These are phyloP conservation scores for Fusarium proliferatum DNA, from an alignment of 2,329 filamentous ascomycete genomes.

Conservation along the genomic window DNA sequence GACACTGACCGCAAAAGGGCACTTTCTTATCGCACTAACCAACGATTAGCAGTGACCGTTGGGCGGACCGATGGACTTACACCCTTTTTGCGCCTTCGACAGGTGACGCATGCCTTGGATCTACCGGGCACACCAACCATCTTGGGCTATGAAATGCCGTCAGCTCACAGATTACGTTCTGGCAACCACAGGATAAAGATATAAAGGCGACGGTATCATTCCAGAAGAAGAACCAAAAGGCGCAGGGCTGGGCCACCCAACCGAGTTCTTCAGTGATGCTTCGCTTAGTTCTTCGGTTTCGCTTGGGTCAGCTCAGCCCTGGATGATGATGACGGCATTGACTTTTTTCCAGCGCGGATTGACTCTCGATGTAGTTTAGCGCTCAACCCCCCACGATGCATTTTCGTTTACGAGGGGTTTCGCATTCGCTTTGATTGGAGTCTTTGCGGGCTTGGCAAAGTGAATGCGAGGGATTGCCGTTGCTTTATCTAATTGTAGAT, in stretches of 20 bases:
- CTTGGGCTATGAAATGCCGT: not conserved
- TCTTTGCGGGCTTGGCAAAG: not conserved
- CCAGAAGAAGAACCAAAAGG: no score
- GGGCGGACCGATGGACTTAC: not conserved
- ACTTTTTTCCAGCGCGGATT: slow-evolving; percentile 21
- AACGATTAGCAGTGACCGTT: not conserved
- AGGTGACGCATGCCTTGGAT: slow-evolving; percentile 21
- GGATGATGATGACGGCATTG: slow-evolving; percentile 24
- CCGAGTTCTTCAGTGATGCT: no score
- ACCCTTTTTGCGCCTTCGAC: slow-evolving; percentile 18
- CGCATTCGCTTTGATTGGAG: slow-evolving; percentile 3
- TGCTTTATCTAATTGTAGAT: fast-evolving
- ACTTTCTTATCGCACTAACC: slow-evolving; percentile 16
- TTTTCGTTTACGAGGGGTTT: not conserved
- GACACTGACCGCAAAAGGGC: slow-evolving; percentile 6
- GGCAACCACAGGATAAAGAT: not conserved
- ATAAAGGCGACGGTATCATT: not conserved
- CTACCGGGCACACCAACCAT: slow-evolving; percentile 28
- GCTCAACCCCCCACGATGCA: not conserved
- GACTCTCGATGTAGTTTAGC: slow-evolving; percentile 26
- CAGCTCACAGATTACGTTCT: not conserved
- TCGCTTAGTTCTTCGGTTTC: not conserved
- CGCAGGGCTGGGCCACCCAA: not conserved
- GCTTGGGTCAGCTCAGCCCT: not conserved
- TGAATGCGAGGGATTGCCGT: not conserved